phyloP scores from a whole-genome alignment of 495 filamentous ascomycete genomes.

The Aspergillus bertholletiae region DNA sequence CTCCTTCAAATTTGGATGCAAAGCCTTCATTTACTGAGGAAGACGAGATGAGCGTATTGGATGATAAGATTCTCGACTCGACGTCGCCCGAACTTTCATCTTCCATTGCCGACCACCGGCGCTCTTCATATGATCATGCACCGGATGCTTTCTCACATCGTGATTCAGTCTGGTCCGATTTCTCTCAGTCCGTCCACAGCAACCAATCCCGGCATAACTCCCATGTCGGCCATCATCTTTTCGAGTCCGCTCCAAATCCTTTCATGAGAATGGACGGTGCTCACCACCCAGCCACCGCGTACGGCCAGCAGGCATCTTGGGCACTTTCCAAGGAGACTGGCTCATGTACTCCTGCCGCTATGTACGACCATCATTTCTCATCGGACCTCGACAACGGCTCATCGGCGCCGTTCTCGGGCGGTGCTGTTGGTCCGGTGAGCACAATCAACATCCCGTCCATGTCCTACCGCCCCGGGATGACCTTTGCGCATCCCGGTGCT shows the following conservation, averaged over 20 bases:
- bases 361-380: slow-evolving; percentile 61
- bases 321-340: slow-evolving; percentile 44
- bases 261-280: slow-evolving; percentile 58
- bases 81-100: slow-evolving; percentile 63
- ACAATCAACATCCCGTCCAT: slow-evolving; percentile 44
- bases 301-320: slow-evolving; percentile 50
- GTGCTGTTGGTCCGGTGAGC: slow-evolving; percentile 47
- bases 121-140: slow-evolving; percentile 67
- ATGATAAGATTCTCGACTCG: slow-evolving; percentile 80
- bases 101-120: slow-evolving; percentile 57
- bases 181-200: slow-evolving; percentile 48
- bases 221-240: slow-evolving; percentile 30
- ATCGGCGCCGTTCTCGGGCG: slow-evolving; percentile 50
- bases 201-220: slow-evolving; percentile 37
- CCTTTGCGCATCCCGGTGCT: slow-evolving; percentile 38
- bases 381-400: slow-evolving; percentile 57
- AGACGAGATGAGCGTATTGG: slow-evolving; percentile 76
- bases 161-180: slow-evolving; percentile 72
- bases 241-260: slow-evolving; percentile 40
- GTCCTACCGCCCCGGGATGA: slow-evolving; percentile 38
- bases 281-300: slow-evolving; percentile 36
- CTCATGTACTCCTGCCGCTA: slow-evolving; percentile 56
- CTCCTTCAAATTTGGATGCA: slow-evolving; percentile 59
- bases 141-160: slow-evolving; percentile 70
- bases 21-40: slow-evolving; percentile 67